A percentile compares a stretch with the other conserved stretches of the same genome.
These are phyloP conservation scores for Jackrogersella multiformis DNA, from an alignment of 495 filamentous ascomycete genomes.

Conservation along the genomic window DNA sequence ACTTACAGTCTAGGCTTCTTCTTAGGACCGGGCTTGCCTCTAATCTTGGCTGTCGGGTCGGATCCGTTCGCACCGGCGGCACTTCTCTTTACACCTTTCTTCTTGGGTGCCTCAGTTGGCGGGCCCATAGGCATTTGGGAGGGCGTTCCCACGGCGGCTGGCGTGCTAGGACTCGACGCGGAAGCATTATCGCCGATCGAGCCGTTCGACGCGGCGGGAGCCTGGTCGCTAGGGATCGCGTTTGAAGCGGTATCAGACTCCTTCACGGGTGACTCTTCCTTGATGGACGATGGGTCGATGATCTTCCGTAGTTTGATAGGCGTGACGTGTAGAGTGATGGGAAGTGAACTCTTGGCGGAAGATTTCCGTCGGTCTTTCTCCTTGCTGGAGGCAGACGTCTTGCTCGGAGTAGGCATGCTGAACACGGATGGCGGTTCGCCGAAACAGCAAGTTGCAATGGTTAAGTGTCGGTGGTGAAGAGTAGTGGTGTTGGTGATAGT, in stretches of 20 bases:
- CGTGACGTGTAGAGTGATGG: slow-evolving; percentile 53
- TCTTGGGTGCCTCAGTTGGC: slow-evolving; percentile 65
- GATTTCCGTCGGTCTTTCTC: slow-evolving; percentile 62
- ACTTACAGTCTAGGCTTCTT: slow-evolving; percentile 94
- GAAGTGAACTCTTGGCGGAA: slow-evolving; percentile 38
- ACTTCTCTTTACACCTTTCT: slow-evolving; percentile 67
- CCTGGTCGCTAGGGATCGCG: slow-evolving; percentile 29
- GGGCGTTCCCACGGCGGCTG: slow-evolving; percentile 53
- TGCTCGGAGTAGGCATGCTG: slow-evolving; percentile 53
- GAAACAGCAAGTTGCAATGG: slow-evolving; percentile 12
- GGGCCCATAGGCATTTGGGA: slow-evolving; percentile 58
- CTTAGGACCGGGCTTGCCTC: slow-evolving; percentile 92
- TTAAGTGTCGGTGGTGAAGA: slow-evolving; percentile 11
- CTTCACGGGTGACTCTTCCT: slow-evolving; percentile 54
- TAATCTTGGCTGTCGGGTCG: slow-evolving; percentile 68
- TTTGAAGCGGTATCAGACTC: slow-evolving; percentile 42
- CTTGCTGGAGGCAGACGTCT: slow-evolving; percentile 52
- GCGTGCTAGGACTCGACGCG: slow-evolving; percentile 58
- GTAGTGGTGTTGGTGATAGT: not conserved
- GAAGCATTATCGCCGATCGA: slow-evolving; percentile 58
- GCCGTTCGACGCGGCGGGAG: slow-evolving; percentile 42
- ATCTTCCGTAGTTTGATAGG: slow-evolving; percentile 54
- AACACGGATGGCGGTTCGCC: slow-evolving; percentile 25
- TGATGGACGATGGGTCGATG: slow-evolving; percentile 52
- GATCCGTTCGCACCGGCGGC: slow-evolving; percentile 60